Evolutionary conservation across 768 basidiomycete species (phyloP), one percentile per base, ranked within the genome.

Genomic region (Hericium erinaceus): DNA sequence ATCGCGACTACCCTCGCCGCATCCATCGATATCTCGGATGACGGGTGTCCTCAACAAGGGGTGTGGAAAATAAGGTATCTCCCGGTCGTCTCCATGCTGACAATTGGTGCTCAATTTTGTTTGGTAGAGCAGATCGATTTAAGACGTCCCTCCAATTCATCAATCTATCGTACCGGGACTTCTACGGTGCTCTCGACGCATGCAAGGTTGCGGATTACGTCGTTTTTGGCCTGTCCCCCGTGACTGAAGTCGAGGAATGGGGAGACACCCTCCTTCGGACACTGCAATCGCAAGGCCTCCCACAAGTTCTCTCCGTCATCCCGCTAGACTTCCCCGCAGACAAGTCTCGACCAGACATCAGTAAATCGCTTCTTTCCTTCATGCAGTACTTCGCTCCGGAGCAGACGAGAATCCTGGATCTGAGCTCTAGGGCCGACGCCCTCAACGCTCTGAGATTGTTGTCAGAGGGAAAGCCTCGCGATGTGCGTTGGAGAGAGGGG

Each of bases 341-440:
- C 57, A 92, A 92, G 72, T 73, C 81, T 37, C 82, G 82, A 33
- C 65, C 81, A 1, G 81, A 81, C 16, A 79, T 93, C 50, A 73
- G 92, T 56, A 94, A 92, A 73, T 97, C 93, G 1, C 77, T 98
- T 4, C 79, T 95, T 9, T 97, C 94, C 10, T 99, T 98, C 75
- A 84, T 95, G 57, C 86, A 87, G 61, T 98, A 98, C 72, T 99
- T 98, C 70, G 89, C 91, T 59, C 95, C 95, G 2, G 77, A 80
- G 22, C 87, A 94, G 65, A 73, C 78, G 8, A 79, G 85, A 38
- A 77, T 98, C 0, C 89, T 84, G 65, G 92, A 94, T 70, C 70
- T 92, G 49, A 76, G 82, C 55, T 69, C 72, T 1, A 64, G 76
- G 22, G 76, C 87, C 4, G 93, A 95, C 64, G 73, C 80, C 10